Evolutionary conservation across 2,329 filamentous ascomycete species (phyloP).

Genomic region (Beauveria bassiana): DNA sequence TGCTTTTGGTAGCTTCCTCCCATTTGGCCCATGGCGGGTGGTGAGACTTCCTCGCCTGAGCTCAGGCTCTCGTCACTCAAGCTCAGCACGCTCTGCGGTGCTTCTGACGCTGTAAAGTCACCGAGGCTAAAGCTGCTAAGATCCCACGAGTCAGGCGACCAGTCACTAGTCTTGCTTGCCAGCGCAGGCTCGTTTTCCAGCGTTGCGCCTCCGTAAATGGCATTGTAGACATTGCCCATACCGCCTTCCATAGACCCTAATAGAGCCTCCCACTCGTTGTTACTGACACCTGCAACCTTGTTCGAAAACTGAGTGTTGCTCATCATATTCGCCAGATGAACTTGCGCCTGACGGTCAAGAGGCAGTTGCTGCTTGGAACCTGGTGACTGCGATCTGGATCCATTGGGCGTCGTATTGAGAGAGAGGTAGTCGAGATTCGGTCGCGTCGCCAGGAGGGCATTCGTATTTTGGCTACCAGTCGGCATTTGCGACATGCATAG

Average conservation of each 20-base stretch:
- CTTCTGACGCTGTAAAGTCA: slow-evolving; percentile 33
- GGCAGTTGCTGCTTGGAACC: slow-evolving; percentile 25
- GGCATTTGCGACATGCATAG: slow-evolving; percentile 37
- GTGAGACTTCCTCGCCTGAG: slow-evolving; percentile 43
- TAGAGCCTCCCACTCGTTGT: slow-evolving; percentile 75
- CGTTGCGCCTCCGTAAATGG: slow-evolving; percentile 63
- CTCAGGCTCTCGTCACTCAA: slow-evolving; percentile 52
- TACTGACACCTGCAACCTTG: slow-evolving; percentile 41
- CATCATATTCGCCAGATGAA: slow-evolving; percentile 19
- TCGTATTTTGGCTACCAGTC: slow-evolving; percentile 27
- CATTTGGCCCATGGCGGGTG: slow-evolving; percentile 36
- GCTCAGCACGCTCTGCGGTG: slow-evolving; percentile 47
- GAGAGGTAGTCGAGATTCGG: slow-evolving; percentile 54
- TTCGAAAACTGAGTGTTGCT: slow-evolving; percentile 12
- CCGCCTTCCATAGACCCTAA: slow-evolving; percentile 74
- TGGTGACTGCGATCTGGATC: slow-evolving; percentile 43
- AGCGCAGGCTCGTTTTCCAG: slow-evolving; percentile 38
- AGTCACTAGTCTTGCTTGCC: slow-evolving; percentile 34
- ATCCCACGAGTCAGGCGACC: slow-evolving; percentile 53
- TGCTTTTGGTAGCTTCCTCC: slow-evolving; percentile 27
- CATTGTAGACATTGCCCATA: slow-evolving; percentile 75
- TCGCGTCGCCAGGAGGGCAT: slow-evolving; percentile 22
- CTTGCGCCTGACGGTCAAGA: slow-evolving; percentile 18
- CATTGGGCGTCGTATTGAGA: slow-evolving; percentile 38
- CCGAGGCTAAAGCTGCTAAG: slow-evolving; percentile 42